These are phyloP conservation scores for Neoarthrinium moseri DNA, from an alignment of 2,329 filamentous ascomycete species.

Conservation along the genomic window DNA sequence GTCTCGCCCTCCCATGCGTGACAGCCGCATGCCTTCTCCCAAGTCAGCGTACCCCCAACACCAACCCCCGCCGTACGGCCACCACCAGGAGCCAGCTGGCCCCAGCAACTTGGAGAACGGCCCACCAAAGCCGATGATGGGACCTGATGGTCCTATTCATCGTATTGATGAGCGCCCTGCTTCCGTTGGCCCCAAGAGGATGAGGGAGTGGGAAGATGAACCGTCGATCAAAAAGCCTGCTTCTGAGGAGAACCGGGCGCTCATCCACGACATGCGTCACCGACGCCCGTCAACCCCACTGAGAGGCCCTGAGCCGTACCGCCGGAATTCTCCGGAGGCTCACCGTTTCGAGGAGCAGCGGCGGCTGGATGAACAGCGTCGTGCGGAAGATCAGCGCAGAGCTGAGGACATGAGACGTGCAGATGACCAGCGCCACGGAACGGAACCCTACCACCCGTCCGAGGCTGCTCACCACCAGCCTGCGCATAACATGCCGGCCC, in stretches of 20 bases:
- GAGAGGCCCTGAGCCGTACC: constrained; percentile 56
- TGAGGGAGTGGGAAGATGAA: constrained; percentile 92
- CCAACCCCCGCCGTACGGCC: constrained; percentile 62
- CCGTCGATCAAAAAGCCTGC: constrained; percentile 77
- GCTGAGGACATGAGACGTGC: constrained; percentile 49
- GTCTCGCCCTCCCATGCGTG: constrained; percentile 71
- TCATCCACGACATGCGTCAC: constrained; percentile 79
- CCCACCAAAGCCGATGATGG: constrained; percentile 60
- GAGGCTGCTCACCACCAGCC: constrained; percentile 86
- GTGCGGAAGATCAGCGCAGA: constrained; percentile 59
- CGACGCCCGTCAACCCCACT: constrained; percentile 77
- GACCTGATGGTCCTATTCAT: constrained; percentile 66
- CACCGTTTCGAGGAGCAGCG: constrained; percentile 65
- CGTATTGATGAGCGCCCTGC: constrained; percentile 71
- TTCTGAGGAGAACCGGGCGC: constrained; percentile 83
- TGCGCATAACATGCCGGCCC: constrained; percentile 56
- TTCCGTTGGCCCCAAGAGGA: constrained; percentile 78
- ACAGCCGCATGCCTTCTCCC: constrained; percentile 87
- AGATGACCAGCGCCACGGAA: constrained; percentile 66
- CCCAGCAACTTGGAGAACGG: constrained; percentile 65
- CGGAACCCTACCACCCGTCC: constrained; percentile 84
- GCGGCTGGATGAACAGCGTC: constrained; percentile 55
- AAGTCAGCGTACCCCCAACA: constrained; percentile 82
- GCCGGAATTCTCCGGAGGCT: constrained; percentile 74
- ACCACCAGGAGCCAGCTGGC: constrained; percentile 61